These are phyloP conservation scores for Abelmoschus esculentus DNA, from an alignment of 345 rosid genomes.

Conservation along the genomic window DNA sequence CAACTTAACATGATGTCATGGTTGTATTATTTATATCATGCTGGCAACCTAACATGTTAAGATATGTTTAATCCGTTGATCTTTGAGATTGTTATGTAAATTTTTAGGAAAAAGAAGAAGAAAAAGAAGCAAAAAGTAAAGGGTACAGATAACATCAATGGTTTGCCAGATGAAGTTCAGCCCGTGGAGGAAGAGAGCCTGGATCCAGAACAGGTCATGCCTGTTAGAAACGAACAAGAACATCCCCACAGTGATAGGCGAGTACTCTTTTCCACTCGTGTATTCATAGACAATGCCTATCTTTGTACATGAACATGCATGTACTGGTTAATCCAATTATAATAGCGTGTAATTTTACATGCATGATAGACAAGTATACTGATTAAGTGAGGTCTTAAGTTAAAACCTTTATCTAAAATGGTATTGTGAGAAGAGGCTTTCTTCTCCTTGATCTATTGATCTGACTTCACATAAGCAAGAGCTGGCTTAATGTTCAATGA, in stretches of 20 bases:
- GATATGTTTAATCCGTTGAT: neutral
- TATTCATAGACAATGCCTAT: neutral
- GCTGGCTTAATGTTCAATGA: neutral
- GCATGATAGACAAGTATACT: neutral
- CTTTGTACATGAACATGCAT: neutral
- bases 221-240: slow-evolving; percentile 17
- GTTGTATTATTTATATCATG: neutral
- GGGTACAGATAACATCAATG: slow-evolving; percentile 20
- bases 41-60: neutral
- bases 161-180: slow-evolving; percentile 17
- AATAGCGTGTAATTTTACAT: neutral
- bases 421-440: neutral
- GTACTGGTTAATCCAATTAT: neutral
- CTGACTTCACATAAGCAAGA: neutral
- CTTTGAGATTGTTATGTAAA: slow-evolving; percentile 15
- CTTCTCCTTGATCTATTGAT: neutral
- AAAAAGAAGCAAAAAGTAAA: slow-evolving; percentile 55
- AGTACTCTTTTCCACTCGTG: slow-evolving; percentile 13
- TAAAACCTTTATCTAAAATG: neutral
- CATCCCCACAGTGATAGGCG: slow-evolving; percentile 28
- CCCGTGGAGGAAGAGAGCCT: slow-evolving; percentile 27
- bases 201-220: slow-evolving; percentile 21
- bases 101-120: slow-evolving; percentile 38
- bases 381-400: neutral
- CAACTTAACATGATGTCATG: neutral